Evolutionary conservation across 2,329 filamentous ascomycete species (phyloP), one percentile per base, ranked within the genome.

Genomic region (Colletotrichum paranaense): DNA sequence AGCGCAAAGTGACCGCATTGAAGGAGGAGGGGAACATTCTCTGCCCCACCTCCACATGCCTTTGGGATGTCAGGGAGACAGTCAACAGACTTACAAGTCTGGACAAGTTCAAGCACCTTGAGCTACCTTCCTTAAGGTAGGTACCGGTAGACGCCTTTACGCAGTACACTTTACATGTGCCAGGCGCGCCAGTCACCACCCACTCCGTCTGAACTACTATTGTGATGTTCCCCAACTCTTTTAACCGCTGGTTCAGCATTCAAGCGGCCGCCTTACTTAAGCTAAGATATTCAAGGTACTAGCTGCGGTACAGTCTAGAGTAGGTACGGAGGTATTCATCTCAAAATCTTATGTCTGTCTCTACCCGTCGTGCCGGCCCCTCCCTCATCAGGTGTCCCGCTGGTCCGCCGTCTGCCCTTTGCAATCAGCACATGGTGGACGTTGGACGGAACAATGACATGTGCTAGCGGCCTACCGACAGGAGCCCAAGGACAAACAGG

Each of bases 401-500:
- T 67, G 52, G 65, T 72, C 69, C 53, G 59, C 32, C 42, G 57
- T 69, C 59, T 24, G 59, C 42, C 26, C 49, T 59, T 49, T 16
- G 19, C 24, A 35, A 16, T 8, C 49, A 28, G 30, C 32, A 55
- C 32, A 49, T 46, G 53, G 35, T 52, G 22, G 22, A 49, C 30
- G 9, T 32, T 35, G 32, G 58, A 59, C 65, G 24, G 26, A 32
- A 57, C 55, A 57, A 66, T 73, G 60, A 57, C 67, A 71, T 73
- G 71, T 73, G 71, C 49, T 56, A 71, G 67, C 42, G 67, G 55
- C 66, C 46, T 62, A 22, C 35, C 49, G 32, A 52, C 67, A 32
- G 24, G 55, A 73, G 6, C 56, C 24, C 26, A 62, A 38, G 24
- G 38, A 28, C n/a, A 26, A 55, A 26, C 12, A 35, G 28, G 62